phyloP scores from a whole-genome alignment of 495 filamentous ascomycete species.

The Aspergillus bridgeri region DNA sequence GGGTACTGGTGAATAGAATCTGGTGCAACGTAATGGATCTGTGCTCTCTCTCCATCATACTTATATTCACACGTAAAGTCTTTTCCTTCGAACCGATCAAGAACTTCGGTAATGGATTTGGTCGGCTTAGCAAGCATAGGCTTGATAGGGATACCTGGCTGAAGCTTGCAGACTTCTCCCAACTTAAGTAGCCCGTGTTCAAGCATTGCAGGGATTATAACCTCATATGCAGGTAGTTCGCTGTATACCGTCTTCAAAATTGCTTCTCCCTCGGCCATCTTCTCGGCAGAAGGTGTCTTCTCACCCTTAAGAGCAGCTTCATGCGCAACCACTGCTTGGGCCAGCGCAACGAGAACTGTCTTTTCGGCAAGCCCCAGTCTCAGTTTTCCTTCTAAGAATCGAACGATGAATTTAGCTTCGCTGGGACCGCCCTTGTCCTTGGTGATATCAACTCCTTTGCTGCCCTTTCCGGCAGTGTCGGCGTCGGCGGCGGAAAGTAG shows the following conservation, averaged over 20 bases:
- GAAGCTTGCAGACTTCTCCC: constrained; percentile 81
- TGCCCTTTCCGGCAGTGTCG: constrained; percentile 60
- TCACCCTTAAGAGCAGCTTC: constrained; percentile 65
- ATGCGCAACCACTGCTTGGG: constrained; percentile 82
- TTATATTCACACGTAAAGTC: constrained; percentile 99
- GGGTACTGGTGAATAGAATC: constrained; percentile 65
- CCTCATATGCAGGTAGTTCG: constrained; percentile 91
- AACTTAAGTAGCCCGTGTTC: constrained; percentile 81
- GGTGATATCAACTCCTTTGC: constrained; percentile 74
- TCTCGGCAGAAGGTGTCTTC: constrained; percentile 64
- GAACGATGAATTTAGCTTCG: constrained; percentile 89
- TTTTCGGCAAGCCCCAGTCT: constrained; percentile 88
- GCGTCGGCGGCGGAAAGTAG: constrained; percentile 82
- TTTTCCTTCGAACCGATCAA: constrained; percentile 93
- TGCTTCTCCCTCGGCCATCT: constrained; percentile 77
- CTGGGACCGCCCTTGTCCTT: constrained; percentile 92
- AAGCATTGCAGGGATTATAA: constrained; percentile 86
- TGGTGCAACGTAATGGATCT: constrained; percentile 94
- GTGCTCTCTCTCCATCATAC: constrained; percentile 94
- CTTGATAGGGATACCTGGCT: constrained; percentile 91
- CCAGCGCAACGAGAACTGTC: constrained; percentile 82
- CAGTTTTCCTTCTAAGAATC: constrained; percentile 91
- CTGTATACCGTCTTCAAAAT: constrained; percentile 90
- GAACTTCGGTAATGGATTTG: constrained; percentile 97
- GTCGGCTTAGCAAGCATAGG: constrained; percentile 99